Evolutionary conservation across 1,139 yeast genomes (phyloP), one percentile per base, ranked within the genome.

Genomic region (Dujonia santamariae): DNA sequence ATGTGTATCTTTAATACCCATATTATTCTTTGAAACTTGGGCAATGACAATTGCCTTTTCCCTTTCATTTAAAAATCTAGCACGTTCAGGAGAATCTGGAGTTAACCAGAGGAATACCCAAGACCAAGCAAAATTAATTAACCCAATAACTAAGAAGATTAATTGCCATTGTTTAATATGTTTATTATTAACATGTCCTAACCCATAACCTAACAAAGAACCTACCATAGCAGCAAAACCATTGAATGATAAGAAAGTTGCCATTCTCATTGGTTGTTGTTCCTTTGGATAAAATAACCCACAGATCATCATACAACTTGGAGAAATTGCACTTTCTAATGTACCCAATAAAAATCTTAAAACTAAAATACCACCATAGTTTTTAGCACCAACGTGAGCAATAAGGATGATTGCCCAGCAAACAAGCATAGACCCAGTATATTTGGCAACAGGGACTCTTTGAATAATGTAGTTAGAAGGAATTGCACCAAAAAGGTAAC

Each of bases 391-490:
- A 18, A 76, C 63, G 44, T 72, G 79, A 16, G 71, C 71, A 24
- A 72, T 60, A 28, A 77, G 53, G 4, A 74, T 58, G 6, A 67
- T 47, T 1, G 80, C 77, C 84, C 85, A 78, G 2, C 61, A 38
- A 6, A 71, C 47, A 31, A 78, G 59, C 43, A 64, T 63, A 3
- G 50, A 40, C 4, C 75, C 71, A 22, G 75, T 57, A 32, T 67
- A 64, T 47, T 74, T 78, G 1, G 77, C 78, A 13, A 78, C 61
- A 2, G 83, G 82, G 34, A 63, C 63, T 41, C 61, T 63, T 50
- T 79, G 79, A 28, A 79, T 54, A 17, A 77, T 48, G 45, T 63
- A 68, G 38, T 72, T 67, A 14, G 73, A 75, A 23, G 84, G 82
- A 39, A 71, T 59, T 32, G 76, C 76, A 41, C 74, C 75, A 27